Evolutionary conservation across 371 early-diverging fungal genomes (phyloP), one percentile per base, ranked within the genome.

Genomic region (Chytridium lagenaria): DNA sequence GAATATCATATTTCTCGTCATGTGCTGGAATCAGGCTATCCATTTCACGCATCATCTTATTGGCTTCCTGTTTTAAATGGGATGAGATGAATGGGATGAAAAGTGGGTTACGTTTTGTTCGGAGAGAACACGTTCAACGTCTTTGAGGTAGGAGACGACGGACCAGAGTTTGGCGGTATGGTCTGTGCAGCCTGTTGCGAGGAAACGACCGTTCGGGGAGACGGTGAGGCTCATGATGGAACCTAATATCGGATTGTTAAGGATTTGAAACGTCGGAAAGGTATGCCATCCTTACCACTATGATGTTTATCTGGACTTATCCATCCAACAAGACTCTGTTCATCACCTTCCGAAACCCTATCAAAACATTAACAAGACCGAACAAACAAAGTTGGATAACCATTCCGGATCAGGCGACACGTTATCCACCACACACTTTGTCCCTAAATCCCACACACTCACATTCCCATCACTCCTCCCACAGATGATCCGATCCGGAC

Each of bases 91-190:
- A 26, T 26, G 12, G 23, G 33, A 52, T 38, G 15, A 68, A 22
- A 71, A 50, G 37, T 65, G 52, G 26, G 22, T 49, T 26, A 82
- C 77, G 55, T 70, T 30, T 50, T 77, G 30, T 59, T 85, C 83
- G 3, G 52, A 23, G 51, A 81, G 78, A 7, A 85, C 81, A 1
- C 50, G 50, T 5, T 79, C 72, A 16, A 76, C 69, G 33, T 83
- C 77, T 52, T 83, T 84, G 50, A 75, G 65, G 67, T 85, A 87
- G 1, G 86, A 85, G 28, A 78, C 69, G 1, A 86, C 72, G 49
- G 71, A 75, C 88, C 88, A 88, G 15, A 88, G 59, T 69, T 88
- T 88, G 67, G 86, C 81, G 7, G 86, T 86, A 67, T 83, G 74
- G 68, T 88, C 86, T 7, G 78, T 74, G 10, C 81, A 69, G 1